Base-by-base conservation (phyloP, 1,284 basidiomycete species). In the Ganoderma multipileum region DNA sequence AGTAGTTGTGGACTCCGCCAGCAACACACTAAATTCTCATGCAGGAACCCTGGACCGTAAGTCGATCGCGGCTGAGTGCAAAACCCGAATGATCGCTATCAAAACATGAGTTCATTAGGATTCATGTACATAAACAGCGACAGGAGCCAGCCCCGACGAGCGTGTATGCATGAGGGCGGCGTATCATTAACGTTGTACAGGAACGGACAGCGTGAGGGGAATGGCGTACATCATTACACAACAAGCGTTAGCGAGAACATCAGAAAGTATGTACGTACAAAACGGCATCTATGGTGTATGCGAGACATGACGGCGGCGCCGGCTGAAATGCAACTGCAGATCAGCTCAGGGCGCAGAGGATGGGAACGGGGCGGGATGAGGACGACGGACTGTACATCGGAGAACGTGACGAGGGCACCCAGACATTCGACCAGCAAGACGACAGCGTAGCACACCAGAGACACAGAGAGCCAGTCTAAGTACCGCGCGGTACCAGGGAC, bases 221-320 rank as follows among this genome's bases (percentile, higher is more conserved):
- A n/a, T 38, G 30, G 33, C 18, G 55, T 58, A 58, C 55, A 58
- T 58, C 55, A 58, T 58, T 58, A 58, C 55, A 58, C 30, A 38
- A 20, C 30, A 58, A 38, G n/a, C 55, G 55, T 58, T 20, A 58
- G 20, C 33, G 33, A 20, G 52, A 30, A 55, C 30, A 33, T 55
- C 54, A 33, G 28, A 55, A 55, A 6, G 33, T 58, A 57, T 12
- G 54, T 57, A 58, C 55, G 14, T 16, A 54, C n/a, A 55, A 57
- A 57, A n/a, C 14, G 33, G 55, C 55, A 38, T 58, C 55, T 58
- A 33, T 58, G 33, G 36, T 28, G 18, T 38, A 58, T 58, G 33
- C 36, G 55, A 23, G 33, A 38, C 55, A 9, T 18, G 55, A 11
- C 55, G 33, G 47, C 47, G 28, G 28, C 52, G 52, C 52, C 52